These are phyloP conservation scores for Lenwebbia sp. DNA, from an alignment of 345 rosid genomes.

Conservation along the genomic window DNA sequence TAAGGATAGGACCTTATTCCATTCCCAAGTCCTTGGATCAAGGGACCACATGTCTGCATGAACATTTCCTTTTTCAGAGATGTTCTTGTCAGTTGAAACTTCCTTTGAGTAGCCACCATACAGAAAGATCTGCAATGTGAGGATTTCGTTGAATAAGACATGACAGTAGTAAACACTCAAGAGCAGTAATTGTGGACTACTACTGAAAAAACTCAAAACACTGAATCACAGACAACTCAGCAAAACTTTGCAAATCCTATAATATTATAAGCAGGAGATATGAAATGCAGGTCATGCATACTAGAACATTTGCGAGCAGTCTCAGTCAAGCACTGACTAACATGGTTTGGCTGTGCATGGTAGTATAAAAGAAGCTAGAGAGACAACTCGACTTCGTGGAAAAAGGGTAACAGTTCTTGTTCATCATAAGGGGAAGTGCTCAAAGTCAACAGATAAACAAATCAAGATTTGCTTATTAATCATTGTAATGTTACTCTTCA, in stretches of 20 bases:
- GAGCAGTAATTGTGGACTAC: neutral
- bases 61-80: slow-evolving; percentile 81
- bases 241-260: neutral
- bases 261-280: neutral
- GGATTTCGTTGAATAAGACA: neutral
- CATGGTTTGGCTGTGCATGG: neutral
- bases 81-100: slow-evolving; percentile 65
- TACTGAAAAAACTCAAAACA: neutral
- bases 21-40: slow-evolving; percentile 98
- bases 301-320: neutral
- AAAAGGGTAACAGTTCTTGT: neutral
- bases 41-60: slow-evolving; percentile 97
- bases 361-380: neutral
- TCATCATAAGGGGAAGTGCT: neutral
- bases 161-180: neutral
- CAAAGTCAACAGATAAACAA: neutral
- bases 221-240: neutral
- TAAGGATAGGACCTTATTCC: slow-evolving; percentile 68
- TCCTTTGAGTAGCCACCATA: slow-evolving; percentile 97
- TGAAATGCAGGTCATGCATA: neutral
- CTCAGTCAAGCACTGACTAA: neutral
- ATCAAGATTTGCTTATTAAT: neutral
- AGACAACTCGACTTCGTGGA: neutral
- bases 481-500: neutral
- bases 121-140: slow-evolving; percentile 49